Percentiles rank a stretch among this genome's conserved stretches.
These are phyloP conservation scores for Cercospora sesami DNA, from an alignment of 2,329 filamentous ascomycete genomes.

Conservation along the genomic window DNA sequence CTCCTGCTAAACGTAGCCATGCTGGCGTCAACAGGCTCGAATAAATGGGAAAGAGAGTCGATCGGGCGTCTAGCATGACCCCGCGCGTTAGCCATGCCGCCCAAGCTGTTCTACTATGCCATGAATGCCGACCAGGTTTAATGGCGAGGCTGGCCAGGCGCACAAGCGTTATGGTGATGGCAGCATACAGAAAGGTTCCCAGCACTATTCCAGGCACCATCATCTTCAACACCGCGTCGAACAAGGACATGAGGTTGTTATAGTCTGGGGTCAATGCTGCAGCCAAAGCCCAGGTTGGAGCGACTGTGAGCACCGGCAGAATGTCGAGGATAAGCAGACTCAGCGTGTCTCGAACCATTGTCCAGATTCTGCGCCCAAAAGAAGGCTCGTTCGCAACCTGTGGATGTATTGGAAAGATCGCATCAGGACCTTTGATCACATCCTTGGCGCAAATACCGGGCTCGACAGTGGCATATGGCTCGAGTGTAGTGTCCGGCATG, in stretches of 20 bases:
- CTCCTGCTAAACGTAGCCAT: slow-evolving; percentile 12
- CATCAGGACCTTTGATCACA: neutral
- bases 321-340: slow-evolving; percentile 10
- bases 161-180: slow-evolving; percentile 4
- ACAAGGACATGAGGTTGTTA: neutral
- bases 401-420: neutral
- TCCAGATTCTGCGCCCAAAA: neutral
- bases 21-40: slow-evolving; percentile 9
- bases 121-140: slow-evolving; percentile 10
- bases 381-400: slow-evolving; percentile 2
- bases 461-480: slow-evolving; percentile 10
- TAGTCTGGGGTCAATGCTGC: slow-evolving; percentile 8
- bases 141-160: slow-evolving; percentile 14
- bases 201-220: slow-evolving; percentile 10
- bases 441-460: slow-evolving; percentile 8
- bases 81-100: slow-evolving; percentile 14
- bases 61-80: slow-evolving; percentile 14
- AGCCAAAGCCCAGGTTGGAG: slow-evolving; percentile 6
- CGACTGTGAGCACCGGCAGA: slow-evolving; percentile 3
- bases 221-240: slow-evolving; percentile 12
- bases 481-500: slow-evolving; percentile 9
- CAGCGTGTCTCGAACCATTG: slow-evolving; percentile 5
- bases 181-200: slow-evolving; percentile 3
- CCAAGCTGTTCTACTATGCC: slow-evolving; percentile 16
- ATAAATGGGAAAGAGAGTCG: slow-evolving; percentile 13